Conservation (phyloP, 2,329 filamentous ascomycete genomes). For the Proliferodiscus dingleyae region DNA sequence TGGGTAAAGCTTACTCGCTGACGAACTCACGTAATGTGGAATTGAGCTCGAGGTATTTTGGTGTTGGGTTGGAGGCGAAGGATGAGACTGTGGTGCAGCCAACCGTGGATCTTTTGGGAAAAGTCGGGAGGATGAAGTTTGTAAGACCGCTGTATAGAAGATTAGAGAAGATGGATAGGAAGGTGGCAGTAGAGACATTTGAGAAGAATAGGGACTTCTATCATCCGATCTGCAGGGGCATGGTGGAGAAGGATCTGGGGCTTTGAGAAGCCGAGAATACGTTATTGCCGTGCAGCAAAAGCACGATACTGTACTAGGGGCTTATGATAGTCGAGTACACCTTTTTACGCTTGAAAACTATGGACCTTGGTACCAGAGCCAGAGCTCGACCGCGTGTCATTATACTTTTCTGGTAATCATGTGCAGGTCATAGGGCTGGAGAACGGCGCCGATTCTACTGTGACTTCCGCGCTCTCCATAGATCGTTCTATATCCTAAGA, state of each 20-base stretch:
- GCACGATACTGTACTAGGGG: no score
- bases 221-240: slow-evolving; percentile 82
- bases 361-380: no score
- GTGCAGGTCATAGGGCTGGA: no score
- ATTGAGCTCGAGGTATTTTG: slow-evolving; percentile 74
- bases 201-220: slow-evolving; percentile 88
- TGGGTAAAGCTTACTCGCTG: slow-evolving; percentile 73
- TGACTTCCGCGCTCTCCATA: no score
- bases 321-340: no score
- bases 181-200: slow-evolving; percentile 76
- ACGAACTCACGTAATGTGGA: slow-evolving; percentile 78
- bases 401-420: no score
- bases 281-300: no score
- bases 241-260: slow-evolving; percentile 81
- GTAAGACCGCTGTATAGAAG: slow-evolving; percentile 79
- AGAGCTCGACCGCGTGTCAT: no score
- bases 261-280: neutral
- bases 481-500: no score
- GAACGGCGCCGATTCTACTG: no score
- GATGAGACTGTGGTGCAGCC: slow-evolving; percentile 65
- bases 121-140: slow-evolving; percentile 95
- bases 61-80: slow-evolving; percentile 70
- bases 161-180: slow-evolving; percentile 68
- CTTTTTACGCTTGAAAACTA: no score
- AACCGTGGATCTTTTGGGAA: slow-evolving; percentile 69